Evolutionary conservation across 176 grass and related monocot genomes (phyloP).

Genomic region (Coix lacrymajobi): DNA sequence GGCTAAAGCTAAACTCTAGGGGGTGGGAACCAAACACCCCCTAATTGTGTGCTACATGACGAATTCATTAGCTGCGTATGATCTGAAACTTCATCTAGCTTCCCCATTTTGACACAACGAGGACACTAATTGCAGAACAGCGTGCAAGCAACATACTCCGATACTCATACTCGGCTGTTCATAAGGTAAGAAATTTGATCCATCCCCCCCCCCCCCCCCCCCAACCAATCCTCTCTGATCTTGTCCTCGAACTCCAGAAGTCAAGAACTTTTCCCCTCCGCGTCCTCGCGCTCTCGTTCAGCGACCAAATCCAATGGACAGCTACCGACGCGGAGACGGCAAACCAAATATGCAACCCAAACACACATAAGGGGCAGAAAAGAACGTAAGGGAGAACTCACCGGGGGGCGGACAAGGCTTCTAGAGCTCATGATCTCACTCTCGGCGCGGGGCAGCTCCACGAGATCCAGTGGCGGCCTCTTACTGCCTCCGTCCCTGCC

Average conservation of each 20-base stretch:
- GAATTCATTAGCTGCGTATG: neutral
- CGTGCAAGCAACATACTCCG: neutral
- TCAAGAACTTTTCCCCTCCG: neutral
- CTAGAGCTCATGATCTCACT: slow-evolving; percentile 38
- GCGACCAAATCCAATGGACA: neutral
- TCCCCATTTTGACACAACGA: neutral
- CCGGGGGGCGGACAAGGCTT: slow-evolving; percentile 26
- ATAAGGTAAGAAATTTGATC: neutral
- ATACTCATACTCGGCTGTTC: neutral
- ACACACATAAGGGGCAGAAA: neutral
- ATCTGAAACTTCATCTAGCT: neutral
- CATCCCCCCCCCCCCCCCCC: too few species aligned
- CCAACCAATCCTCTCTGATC: neutral
- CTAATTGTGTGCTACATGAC: neutral
- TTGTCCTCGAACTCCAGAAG: neutral
- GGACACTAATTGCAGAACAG: neutral
- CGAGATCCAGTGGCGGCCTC: neutral
- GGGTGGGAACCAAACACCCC: too few species aligned
- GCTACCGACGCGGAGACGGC: neutral
- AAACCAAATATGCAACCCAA: neutral
- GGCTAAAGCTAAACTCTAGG: too few species aligned
- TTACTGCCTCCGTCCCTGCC: neutral
- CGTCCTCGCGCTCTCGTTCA: neutral
- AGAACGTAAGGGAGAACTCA: neutral
- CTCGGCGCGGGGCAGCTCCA: neutral